Base-by-base conservation (phyloP, 805 yeast species). In the Hanseniaspora mollemarum region DNA sequence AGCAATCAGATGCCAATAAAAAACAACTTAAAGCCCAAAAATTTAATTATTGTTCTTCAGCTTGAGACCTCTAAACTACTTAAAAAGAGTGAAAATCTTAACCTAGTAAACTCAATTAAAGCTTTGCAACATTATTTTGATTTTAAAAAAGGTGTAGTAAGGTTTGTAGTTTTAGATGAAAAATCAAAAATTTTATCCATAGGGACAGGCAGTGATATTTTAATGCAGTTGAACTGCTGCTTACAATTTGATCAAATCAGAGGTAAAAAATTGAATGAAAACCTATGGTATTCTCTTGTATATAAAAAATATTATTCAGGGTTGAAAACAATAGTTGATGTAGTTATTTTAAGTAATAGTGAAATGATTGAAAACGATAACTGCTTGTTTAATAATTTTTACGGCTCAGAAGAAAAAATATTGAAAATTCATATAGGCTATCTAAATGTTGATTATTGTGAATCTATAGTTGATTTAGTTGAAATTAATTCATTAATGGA, bases 351-450 rank as follows among this genome's bases (percentile, higher is more conserved):
- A 12, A 50, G 53, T 15, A 50, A 39, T 24, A 25, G 43, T 12
- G 43, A 29, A 15, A 43, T 43, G 43, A 15, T 25, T 18, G 32
- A 29, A 24, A 31, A 41, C 4, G 8, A 9, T 1, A 41, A 41
- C n/a, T 41, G 41, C 18, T 36, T 49, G 18, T 49, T 38, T 8
- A 25, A 32, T 15, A 16, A 37, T 10, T 50, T 24, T 21, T 43
- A 43, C 25, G 19, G 49, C 7, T 12, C 22, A 2, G 7, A 16
- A 6, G 44, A 38, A 16, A 37, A 38, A 10, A 12, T 43, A 3
- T n/a, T 43, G 26, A 66, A 64, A 43, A 51, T 65, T 6, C 64
- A 61, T 51, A 58, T 66, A 1, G 69, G 69, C 1, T 66, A 57
- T 43, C 52, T 61, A 33, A 62, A 66, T 51, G 55, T 55, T 12